Evolutionary conservation across 345 rosid genomes (phyloP).

Genomic region (Combretum micranthum): DNA sequence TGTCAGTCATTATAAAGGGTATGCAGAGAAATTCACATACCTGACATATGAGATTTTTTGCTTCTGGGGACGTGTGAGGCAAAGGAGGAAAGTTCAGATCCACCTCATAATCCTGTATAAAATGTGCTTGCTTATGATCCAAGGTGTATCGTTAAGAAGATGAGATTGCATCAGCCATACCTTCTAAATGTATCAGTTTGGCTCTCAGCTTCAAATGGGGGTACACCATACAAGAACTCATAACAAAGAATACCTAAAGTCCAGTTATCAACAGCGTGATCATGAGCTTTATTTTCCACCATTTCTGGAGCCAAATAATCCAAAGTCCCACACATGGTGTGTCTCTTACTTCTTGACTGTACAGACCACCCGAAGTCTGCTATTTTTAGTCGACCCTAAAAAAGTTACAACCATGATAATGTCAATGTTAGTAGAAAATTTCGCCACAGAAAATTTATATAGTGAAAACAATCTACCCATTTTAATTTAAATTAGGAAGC

Average conservation of each 20-base stretch:
- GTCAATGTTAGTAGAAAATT: too few relatives aligned
- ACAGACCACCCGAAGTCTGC: constrained; percentile 99
- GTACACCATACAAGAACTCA: constrained; percentile 86
- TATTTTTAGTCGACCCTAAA: constrained; percentile 83
- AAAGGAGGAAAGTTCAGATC: constrained; percentile 71
- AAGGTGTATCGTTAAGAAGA: not conserved
- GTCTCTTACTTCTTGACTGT: constrained; percentile 87
- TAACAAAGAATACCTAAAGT: constrained; percentile 86
- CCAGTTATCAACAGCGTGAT: constrained; percentile 94
- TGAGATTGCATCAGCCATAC: constrained; percentile 19
- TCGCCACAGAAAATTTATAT: too few relatives aligned
- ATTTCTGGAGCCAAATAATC: constrained; percentile 96
- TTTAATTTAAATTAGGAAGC: too few relatives aligned
- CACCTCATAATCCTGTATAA: constrained; percentile 57
- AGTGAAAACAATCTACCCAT: too few relatives aligned
- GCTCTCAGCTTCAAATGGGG: constrained; percentile 91
- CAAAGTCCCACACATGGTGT: constrained; percentile 93
- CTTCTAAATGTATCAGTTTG: constrained; percentile 76
- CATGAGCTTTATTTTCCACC: constrained; percentile 90
- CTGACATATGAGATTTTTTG: constrained; percentile 56
- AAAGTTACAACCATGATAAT: not conserved
- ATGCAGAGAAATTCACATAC: constrained; percentile 19
- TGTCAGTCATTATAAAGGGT: too few relatives aligned
- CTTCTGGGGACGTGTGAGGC: constrained; percentile 61
- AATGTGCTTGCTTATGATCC: too few relatives aligned